A percentile compares a stretch with the other conserved stretches of the same genome.
Evolutionary conservation across 352 stramenopile genomes (phyloP).

Genomic region (Phytophthora vignae): DNA sequence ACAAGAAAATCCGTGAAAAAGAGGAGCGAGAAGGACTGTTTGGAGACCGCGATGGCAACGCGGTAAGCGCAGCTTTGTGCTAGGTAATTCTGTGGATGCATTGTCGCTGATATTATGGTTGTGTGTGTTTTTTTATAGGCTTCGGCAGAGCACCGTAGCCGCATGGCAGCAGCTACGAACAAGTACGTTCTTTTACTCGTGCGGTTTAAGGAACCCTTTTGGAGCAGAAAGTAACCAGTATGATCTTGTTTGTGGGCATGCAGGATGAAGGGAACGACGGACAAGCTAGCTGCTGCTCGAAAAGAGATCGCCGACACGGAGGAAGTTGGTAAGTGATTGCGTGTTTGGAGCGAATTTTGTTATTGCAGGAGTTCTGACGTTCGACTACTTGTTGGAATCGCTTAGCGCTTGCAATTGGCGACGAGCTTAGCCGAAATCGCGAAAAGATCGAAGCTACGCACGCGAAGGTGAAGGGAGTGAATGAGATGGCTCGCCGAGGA

Average conservation of each 20-base stretch:
- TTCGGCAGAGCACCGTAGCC: slow-evolving; percentile 73
- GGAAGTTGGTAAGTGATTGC: slow-evolving; percentile 72
- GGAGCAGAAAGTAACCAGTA: not conserved
- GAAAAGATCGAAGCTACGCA: slow-evolving; percentile 89
- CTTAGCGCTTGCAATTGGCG: slow-evolving; percentile 78
- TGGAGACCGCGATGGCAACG: slow-evolving; percentile 75
- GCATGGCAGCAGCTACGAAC: slow-evolving; percentile 83
- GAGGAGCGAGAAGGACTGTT: slow-evolving; percentile 88
- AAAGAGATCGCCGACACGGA: slow-evolving; percentile 88
- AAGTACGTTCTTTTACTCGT: slow-evolving; percentile 53
- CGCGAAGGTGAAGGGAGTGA: slow-evolving; percentile 85
- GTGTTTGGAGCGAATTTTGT: not conserved
- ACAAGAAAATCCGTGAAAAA: slow-evolving; percentile 85
- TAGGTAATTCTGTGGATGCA: not conserved
- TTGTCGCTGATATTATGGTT: not conserved
- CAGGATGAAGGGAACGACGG: slow-evolving; percentile 87
- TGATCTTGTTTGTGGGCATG: not conserved
- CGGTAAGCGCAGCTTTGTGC: slow-evolving; percentile 36
- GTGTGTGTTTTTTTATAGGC: slow-evolving; percentile 43
- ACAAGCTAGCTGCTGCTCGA: slow-evolving; percentile 79
- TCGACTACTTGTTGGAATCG: not conserved
- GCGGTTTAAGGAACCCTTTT: not conserved
- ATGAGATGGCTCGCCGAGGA: slow-evolving; percentile 84
- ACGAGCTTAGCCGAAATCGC: slow-evolving; percentile 84
- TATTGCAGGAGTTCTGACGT: slow-evolving; percentile 4